A percentile compares a stretch with the other conserved stretches of the same genome.
phyloP scores from a whole-genome alignment of 768 basidiomycete species.

The Podaxis sp. region DNA sequence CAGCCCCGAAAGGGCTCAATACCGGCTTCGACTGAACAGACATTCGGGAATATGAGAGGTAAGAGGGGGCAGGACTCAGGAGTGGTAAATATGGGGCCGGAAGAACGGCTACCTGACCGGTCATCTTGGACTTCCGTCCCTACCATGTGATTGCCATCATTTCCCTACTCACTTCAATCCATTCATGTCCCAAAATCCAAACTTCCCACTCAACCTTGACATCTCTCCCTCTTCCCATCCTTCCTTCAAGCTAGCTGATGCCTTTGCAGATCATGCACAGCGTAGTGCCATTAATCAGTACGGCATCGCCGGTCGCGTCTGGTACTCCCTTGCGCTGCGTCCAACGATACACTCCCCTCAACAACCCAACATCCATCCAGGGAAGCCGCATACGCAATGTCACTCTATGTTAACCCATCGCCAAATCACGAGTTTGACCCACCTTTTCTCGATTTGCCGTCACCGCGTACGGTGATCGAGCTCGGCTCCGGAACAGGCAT shows the following conservation, averaged over 20 bases:
- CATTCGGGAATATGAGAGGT: slow-evolving; percentile 32
- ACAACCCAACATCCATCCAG: slow-evolving; percentile 33
- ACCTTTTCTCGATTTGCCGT: slow-evolving; percentile 36
- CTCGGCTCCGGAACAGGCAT: slow-evolving; percentile 80
- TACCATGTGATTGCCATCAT: slow-evolving; percentile 19
- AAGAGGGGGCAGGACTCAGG: not conserved
- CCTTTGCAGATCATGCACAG: slow-evolving; percentile 43
- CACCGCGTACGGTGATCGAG: slow-evolving; percentile 53
- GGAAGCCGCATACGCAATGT: slow-evolving; percentile 72
- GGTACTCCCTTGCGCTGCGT: slow-evolving; percentile 44
- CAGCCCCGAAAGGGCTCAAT: slow-evolving; percentile 85
- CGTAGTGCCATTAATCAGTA: slow-evolving; percentile 62
- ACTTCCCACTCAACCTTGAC: slow-evolving; percentile 20
- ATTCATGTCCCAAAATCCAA: not conserved
- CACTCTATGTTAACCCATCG: slow-evolving; percentile 49
- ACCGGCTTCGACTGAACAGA: slow-evolving; percentile 56
- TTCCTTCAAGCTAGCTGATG: slow-evolving; percentile 17
- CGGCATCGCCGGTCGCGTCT: slow-evolving; percentile 85
- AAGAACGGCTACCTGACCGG: slow-evolving; percentile 24
- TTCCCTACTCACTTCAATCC: not conserved
- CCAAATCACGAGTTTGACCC: slow-evolving; percentile 51
- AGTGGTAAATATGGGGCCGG: slow-evolving; percentile 22
- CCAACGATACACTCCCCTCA: not conserved
- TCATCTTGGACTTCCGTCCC: not conserved
- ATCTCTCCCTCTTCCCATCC: slow-evolving; percentile 25